Base-by-base conservation (phyloP, 2,329 filamentous ascomycete species). In the Dothideomycetes sp. region DNA sequence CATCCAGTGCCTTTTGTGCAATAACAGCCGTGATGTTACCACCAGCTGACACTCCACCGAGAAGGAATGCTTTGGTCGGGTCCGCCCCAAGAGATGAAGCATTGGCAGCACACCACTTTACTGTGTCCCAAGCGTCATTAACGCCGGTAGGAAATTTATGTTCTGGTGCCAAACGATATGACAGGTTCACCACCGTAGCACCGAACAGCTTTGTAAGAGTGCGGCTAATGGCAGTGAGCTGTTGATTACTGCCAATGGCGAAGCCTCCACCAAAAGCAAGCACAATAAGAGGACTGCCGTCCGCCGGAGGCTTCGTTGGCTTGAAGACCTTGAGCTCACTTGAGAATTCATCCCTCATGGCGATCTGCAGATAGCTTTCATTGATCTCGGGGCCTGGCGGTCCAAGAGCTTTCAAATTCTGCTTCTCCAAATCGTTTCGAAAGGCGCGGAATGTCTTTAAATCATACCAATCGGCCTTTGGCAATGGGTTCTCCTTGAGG, bases 1-100 rank as follows among this genome's bases (percentile, higher is more conserved):
- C 56, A 37, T 68, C 62, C 2, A 61, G 55, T 2, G 61, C 59
- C 1, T 62, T 53, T 44, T 66, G 65, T 4, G 57, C 52, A 3
- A 63, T 45, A 1, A 62, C 57, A 2, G 62, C 58, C 4, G 56
- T 44, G 16, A 67, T 54, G 36, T 63, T 63, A 9, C 56, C 65
- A 12, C 66, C 66, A 4, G 70, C 67, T 9, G 64, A 69, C 1
- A 61, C 59, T 1, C 70, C 70, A 12, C 67, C 68, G 10, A 71
- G 41, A n/a, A 73, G 44, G 44, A 73, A 72, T 0, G 68, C 69
- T 10, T 56, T 55, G 4, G 54, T 51, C 0, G 64, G 59, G 41
- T 70, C 59, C 8, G 62, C 62, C 5, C 57, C 59, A 3, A 69
- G 47, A 2, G 53, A 39, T 15, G 50, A 27, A 14, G 65, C 62